Base-by-base conservation (phyloP, 768 basidiomycete genomes). In the Auricularia heimuer region DNA sequence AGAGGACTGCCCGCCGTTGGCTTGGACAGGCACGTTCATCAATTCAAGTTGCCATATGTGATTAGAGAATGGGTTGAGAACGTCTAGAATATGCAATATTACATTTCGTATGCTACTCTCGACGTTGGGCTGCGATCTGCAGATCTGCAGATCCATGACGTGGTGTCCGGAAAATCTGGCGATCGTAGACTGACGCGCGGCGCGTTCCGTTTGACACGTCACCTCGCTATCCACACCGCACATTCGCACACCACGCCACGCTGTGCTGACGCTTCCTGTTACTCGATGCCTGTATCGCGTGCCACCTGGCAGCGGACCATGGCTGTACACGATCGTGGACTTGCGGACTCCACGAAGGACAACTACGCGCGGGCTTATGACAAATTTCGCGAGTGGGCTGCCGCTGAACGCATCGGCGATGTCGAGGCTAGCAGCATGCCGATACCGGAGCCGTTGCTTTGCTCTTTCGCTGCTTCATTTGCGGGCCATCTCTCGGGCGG, bases 1-100 rank as follows among this genome's bases (percentile, higher is more conserved):
- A 16, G 76, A 4, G 73, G 73, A 0, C 45, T 45, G 54, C 16
- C 42, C 10, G 10, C 42, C 10, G 42, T 44, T 8, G 42, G 42
- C 42, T 44, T 10, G 6, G 21, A 8, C 21, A 51, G 47, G 21
- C 7, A 4, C 47, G 47, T 16, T 18, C 47, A 10, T 21, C 4
- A 4, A 16, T 51, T 51, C 18, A 51, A 18, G 21, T 10, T 51
- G 18, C 47, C 47, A 16, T 51, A 12, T 51, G 10, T 18, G 1
- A 16, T 51, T 51, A 51, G 16, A 51, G 47, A 51, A 10, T 21
- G 14, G 14, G 47, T 51, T 11, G 47, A 51, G 4, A 18, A 10
- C 14, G 47, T 51, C 10, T 51, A 51, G 39, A 6, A 39, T 39
- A 11, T 51, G 21, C 47, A 51, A 21, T 51, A 51, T 24, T 24